Percentiles rank a stretch among this genome's conserved stretches.
Conservation (phyloP, 108 stramenopile species). For the Bacterosira constricta region DNA sequence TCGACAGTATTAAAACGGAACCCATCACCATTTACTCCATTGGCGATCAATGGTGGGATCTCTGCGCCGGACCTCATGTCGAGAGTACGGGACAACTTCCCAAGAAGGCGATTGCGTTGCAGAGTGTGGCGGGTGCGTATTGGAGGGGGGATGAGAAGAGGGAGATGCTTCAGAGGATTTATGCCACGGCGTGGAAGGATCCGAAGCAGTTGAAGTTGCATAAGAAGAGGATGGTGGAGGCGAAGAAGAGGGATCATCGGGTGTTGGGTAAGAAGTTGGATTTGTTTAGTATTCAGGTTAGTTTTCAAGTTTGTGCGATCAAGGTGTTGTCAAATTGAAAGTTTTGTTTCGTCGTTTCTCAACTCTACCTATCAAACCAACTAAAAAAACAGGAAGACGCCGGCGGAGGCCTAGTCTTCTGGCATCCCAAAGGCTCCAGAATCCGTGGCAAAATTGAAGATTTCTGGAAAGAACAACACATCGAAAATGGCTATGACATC, state of each 20-base stretch:
- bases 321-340: no score
- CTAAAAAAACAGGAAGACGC: slow-evolving; percentile 72
- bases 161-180: slow-evolving; percentile 93
- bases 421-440: slow-evolving; percentile 95
- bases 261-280: slow-evolving; percentile 94
- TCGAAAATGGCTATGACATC: slow-evolving; percentile 87
- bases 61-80: slow-evolving; percentile 98
- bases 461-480: slow-evolving; percentile 91
- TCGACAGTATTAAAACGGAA: slow-evolving; percentile 90
- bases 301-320: slow-evolving; percentile 8
- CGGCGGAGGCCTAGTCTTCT: slow-evolving; percentile 86
- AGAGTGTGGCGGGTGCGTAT: slow-evolving; percentile 96
- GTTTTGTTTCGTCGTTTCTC: background rate
- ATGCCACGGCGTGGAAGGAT: slow-evolving; percentile 95
- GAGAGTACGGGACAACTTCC: slow-evolving; percentile 85
- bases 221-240: slow-evolving; percentile 93
- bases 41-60: slow-evolving; percentile 97
- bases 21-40: slow-evolving; percentile 97
- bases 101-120: slow-evolving; percentile 84
- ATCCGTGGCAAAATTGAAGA: slow-evolving; percentile 92
- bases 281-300: slow-evolving; percentile 92
- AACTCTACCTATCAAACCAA: background rate
- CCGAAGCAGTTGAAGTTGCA: slow-evolving; percentile 82
- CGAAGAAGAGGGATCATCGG: slow-evolving; percentile 97
- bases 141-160: slow-evolving; percentile 98